These are phyloP conservation scores for Isoetes taiwanensis DNA, from an alignment of 75 land plant species.

Conservation along the genomic window DNA sequence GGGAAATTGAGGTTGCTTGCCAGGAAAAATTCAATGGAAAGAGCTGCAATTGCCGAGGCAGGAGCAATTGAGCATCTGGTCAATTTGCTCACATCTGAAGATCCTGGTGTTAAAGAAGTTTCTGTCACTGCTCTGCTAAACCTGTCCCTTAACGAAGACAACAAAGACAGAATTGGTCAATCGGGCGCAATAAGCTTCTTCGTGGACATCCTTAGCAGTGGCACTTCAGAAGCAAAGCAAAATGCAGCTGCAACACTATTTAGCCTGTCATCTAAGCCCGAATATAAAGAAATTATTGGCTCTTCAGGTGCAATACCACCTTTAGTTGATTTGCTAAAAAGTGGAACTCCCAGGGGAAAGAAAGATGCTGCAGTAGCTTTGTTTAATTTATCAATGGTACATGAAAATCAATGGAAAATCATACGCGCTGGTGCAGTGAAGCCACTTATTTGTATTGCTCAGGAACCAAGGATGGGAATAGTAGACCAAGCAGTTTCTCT, in stretches of 20 bases:
- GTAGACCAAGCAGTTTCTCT: constrained; percentile 66
- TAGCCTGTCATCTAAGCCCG: constrained; percentile 46
- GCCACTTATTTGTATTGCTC: constrained; percentile 53
- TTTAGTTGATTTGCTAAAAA: constrained; percentile 44
- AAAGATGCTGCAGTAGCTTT: constrained; percentile 77
- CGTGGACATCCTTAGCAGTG: constrained; percentile 40
- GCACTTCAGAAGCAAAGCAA: constrained; percentile 51
- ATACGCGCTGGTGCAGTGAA: constrained; percentile 54
- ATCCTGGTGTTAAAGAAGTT: constrained; percentile 48
- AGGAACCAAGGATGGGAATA: constrained; percentile 53
- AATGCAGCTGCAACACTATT: constrained; percentile 71
- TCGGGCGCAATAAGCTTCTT: constrained; percentile 61
- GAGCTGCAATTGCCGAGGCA: constrained; percentile 41
- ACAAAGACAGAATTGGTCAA: constrained; percentile 33
- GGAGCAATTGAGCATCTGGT: constrained; percentile 50
- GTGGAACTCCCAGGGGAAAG: constrained; percentile 49
- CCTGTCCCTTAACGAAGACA: constrained; percentile 50
- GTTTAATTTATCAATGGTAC: constrained; percentile 30
- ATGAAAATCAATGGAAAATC: constrained; percentile 47
- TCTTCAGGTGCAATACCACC: constrained; percentile 55
- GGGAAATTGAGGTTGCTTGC: constrained; percentile 47
- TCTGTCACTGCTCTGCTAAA: constrained; percentile 74
- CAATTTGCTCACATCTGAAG: constrained; percentile 35
- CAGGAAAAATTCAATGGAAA: constrained; percentile 48
- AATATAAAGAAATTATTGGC: constrained; percentile 46